Conservation (phyloP, 495 filamentous ascomycete genomes). For the Ascodesmis nigricans region DNA sequence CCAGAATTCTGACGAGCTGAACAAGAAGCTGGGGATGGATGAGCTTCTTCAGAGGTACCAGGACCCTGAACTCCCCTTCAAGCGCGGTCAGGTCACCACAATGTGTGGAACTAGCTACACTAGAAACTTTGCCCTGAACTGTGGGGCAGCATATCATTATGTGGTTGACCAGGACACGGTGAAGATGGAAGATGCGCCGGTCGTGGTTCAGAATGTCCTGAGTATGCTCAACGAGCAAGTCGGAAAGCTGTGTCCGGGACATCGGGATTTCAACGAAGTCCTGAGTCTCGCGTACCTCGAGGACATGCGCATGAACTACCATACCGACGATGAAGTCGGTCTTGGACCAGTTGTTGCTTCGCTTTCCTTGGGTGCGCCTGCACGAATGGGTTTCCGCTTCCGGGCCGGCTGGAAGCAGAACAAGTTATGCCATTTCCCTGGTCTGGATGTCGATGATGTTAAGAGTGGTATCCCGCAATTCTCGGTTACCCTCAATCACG, state of each 20-base stretch:
- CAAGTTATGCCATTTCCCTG: too few species aligned
- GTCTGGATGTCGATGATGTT: conserved; percentile 22
- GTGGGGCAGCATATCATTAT: conserved; percentile 71
- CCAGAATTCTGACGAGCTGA: too few species aligned
- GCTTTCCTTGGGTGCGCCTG: conserved; percentile 46
- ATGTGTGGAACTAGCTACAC: conserved; percentile 22
- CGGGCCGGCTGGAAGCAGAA: conserved; percentile 22
- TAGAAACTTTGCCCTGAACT: conserved; percentile 45
- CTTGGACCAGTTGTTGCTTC: conserved; percentile 59
- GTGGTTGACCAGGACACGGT: conserved; percentile 32
- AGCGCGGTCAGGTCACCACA: conserved; percentile 25
- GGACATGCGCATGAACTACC: conserved; percentile 42
- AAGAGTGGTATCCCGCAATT: conserved; percentile 19
- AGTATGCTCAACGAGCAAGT: conserved; percentile 12
- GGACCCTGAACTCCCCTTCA: conserved; percentile 32
- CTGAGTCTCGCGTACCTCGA: conserved; percentile 59
- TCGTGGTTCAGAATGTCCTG: conserved; percentile 33
- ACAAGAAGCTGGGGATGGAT: too few species aligned
- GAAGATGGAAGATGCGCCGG: conserved; percentile 36
- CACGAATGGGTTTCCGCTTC: conserved; percentile 42
- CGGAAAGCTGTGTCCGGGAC: conserved; percentile 12
- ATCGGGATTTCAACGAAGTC: conserved; percentile 45
- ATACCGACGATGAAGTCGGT: conserved; percentile 63
- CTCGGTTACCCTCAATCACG: conserved; percentile 37
- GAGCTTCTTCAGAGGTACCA: conserved; percentile 44